These are phyloP conservation scores for Aspergillus sclerotioniger DNA, from an alignment of 495 filamentous ascomycete genomes.

Conservation along the genomic window DNA sequence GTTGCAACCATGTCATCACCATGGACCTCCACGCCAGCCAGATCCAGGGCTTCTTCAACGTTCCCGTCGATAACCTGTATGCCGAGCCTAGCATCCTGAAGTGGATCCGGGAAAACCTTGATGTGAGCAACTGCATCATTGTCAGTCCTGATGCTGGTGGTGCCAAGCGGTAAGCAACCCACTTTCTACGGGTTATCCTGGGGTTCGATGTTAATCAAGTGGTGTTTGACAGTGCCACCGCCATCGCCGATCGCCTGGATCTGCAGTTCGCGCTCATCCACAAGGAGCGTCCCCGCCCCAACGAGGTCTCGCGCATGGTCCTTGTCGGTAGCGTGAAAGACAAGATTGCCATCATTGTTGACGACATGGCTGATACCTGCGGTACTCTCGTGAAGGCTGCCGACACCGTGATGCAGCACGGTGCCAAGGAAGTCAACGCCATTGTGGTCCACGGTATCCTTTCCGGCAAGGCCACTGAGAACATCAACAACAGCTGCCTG, in stretches of 20 bases:
- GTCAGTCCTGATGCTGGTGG: slow-evolving; percentile 96
- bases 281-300: slow-evolving; percentile 93
- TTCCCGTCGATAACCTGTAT: slow-evolving; percentile 96
- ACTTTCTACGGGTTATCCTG: background rate
- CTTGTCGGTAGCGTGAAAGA: slow-evolving; percentile 63
- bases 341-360: slow-evolving; percentile 73
- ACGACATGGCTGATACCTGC: slow-evolving; percentile 88
- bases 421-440: slow-evolving; percentile 82
- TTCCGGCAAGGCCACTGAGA: slow-evolving; percentile 87
- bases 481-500: slow-evolving; percentile 76
- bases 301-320: slow-evolving; percentile 96
- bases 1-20: slow-evolving; percentile 81
- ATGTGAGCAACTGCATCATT: slow-evolving; percentile 82
- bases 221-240: slow-evolving; percentile 69
- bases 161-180: slow-evolving; percentile 76
- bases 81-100: slow-evolving; percentile 89
- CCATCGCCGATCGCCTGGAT: slow-evolving; percentile 91
- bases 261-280: slow-evolving; percentile 97
- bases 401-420: slow-evolving; percentile 84
- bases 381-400: slow-evolving; percentile 93
- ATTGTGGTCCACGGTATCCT: slow-evolving; percentile 97
- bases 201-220: background rate
- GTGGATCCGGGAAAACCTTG: slow-evolving; percentile 86
- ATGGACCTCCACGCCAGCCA: slow-evolving; percentile 73
- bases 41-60: slow-evolving; percentile 91